Base-by-base conservation (phyloP, 768 basidiomycete genomes). In the Trametes elegans region DNA sequence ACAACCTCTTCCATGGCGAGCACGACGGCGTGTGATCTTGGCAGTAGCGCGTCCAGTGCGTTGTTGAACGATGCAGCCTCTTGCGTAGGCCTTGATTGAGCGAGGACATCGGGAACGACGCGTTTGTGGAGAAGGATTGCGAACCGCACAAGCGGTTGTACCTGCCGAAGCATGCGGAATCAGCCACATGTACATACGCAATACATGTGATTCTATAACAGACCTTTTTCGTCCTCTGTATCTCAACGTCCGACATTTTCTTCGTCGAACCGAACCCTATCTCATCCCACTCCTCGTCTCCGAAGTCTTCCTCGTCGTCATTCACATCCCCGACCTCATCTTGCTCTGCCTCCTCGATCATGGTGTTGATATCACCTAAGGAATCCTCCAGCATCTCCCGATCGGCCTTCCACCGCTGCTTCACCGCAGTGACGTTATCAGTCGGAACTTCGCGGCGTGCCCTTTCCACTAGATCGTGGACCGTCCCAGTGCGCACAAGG, bases 1-100 rank as follows among this genome's bases (percentile, higher is more conserved):
- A 85, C 77, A 49, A 90, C 71, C 35, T 91, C 85, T 64, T 91
- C 89, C 4, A 80, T 75, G 3, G 79, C 74, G 43, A 76, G 66
- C 16, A 85, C 73, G 19, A 88, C 73, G 7, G 68, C 63, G 27
- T 78, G 72, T 3, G 87, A 90, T 8, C 71, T 71, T 3, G 64
- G 34, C 14, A 79, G 74, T 5, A 91, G 72, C 19, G 62, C 49
- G 62, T 88, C 86, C n/a, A 87, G 70, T 0, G n/a, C 61, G 46
- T 19, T 44, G 21, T 40, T 64, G 62, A 53, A 63, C 45, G 18
- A 26, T 5, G 67, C 60, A 1, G 67, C 39, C 14, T 61, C 55
- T 43, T 66, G 59, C 41, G 58, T 61, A 3, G 36, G 59, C 21
- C 27, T 42, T 5, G 52, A 34, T 5, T n/a, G 55, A 36, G 27